Base-by-base conservation (phyloP, 1,139 yeast species). In the Protomyces lactucae-debilis region DNA sequence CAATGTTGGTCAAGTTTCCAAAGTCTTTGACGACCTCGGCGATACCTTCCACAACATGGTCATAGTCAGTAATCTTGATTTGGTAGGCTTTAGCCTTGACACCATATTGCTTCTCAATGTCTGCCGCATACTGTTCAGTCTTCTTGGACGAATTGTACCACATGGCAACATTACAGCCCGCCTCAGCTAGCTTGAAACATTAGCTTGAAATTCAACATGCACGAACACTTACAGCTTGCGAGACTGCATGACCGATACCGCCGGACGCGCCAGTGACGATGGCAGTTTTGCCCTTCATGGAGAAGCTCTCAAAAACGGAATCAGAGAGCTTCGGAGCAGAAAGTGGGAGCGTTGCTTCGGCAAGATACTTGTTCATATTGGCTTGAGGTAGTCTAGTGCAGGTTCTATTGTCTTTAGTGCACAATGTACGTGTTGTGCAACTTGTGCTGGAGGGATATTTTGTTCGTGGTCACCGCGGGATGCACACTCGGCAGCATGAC, bases 101-200 rank as follows among this genome's bases (percentile, higher is more conserved):
- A 21, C 87, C 86, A 74, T 87, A 88, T 69, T 82, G 83, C 70
- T 82, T 75, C 51, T 83, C 35, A 46, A 89, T 78, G 59, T 77
- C 79, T 67, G 78, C 79, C 21, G 90, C 92, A 72, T 83, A 79
- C 36, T 79, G 79, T 64, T 83, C 85, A 8, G 88, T 81, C 39
- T 88, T 84, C 68, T 83, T 55, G 12, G 63, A 66, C 52, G 85
- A 79, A 74, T 83, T 82, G 79, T 85, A 87, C 55, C 55, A 88
- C 71, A 90, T 81, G 68, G 92, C 93, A 55, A 90, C 87, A 70
- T 88, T 90, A 10, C 96, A 96, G 63, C 96, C 97, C 3, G 95
- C 95, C 77, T 88, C 95, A 60, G 95, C 92, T 72, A 53, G 28
- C 28, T 21, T 25, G 52, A 2, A n/a, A n/a, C 12, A 14, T n/a